Conservation (phyloP, 306 rosid genomes). For the Ammopiptanthus mongolicus region DNA sequence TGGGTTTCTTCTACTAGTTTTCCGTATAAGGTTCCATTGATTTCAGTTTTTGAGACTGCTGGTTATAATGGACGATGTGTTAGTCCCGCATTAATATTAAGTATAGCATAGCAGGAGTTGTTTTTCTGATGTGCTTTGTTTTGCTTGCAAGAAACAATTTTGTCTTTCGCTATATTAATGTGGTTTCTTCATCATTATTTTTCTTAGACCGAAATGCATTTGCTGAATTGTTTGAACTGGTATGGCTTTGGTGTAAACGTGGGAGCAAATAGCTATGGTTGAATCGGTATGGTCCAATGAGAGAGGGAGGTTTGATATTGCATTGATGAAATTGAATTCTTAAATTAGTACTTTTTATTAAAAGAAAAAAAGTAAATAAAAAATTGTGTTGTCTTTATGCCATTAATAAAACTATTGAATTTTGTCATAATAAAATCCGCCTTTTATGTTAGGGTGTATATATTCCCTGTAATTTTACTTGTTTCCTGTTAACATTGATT, state of each 20-base stretch:
- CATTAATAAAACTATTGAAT: no score
- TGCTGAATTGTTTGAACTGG: not conserved
- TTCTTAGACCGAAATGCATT: not conserved
- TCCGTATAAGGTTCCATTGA: not conserved
- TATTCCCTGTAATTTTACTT: no score
- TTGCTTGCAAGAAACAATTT: constrained; percentile 11
- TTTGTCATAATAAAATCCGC: no score
- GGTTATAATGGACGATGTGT: not conserved
- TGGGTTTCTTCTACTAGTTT: constrained; percentile 35
- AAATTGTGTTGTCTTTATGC: no score
- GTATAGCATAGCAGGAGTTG: constrained; percentile 18
- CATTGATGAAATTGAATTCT: not conserved
- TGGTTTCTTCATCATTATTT: not conserved
- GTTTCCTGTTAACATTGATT: no score
- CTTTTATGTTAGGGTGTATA: no score
- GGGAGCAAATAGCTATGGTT: not conserved
- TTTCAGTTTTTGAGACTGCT: not conserved
- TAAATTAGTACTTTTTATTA: no score
- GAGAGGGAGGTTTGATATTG: not conserved
- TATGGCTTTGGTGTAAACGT: not conserved
- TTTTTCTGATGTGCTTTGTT: not conserved
- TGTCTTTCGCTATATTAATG: not conserved
- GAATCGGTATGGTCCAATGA: not conserved
- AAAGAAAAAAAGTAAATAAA: no score
- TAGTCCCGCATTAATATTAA: constrained; percentile 2